Conservation (phyloP, 2,329 filamentous ascomycete species). For the Pyrenophora tritici-repentis region DNA sequence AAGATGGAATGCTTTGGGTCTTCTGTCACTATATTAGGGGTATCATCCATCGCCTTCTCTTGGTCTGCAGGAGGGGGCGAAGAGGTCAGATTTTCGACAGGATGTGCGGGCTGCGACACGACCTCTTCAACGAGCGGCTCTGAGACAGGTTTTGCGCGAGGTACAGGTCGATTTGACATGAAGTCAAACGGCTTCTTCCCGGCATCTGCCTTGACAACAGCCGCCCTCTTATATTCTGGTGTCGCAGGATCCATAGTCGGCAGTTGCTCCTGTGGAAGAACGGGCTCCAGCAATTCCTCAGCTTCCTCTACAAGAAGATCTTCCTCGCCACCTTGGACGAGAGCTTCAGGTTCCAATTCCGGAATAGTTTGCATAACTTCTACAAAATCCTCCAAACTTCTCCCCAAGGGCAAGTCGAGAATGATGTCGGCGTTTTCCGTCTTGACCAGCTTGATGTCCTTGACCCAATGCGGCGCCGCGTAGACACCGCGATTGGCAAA, state of each 20-base stretch:
- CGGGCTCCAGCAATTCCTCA: slow-evolving; percentile 18
- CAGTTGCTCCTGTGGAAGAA: slow-evolving; percentile 13
- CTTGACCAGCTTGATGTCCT: slow-evolving; percentile 33
- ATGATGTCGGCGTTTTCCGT: slow-evolving; percentile 25
- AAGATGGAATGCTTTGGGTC: slow-evolving; percentile 18
- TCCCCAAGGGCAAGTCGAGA: slow-evolving; percentile 28
- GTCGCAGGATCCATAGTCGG: slow-evolving; percentile 37
- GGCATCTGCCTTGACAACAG: slow-evolving; percentile 34
- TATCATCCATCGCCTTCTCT: slow-evolving; percentile 3
- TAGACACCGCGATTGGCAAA: slow-evolving; percentile 37
- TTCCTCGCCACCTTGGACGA: slow-evolving; percentile 23
- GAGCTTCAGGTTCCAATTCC: slow-evolving; percentile 15
- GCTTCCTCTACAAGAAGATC: slow-evolving; percentile 28
- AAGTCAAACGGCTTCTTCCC: slow-evolving; percentile 44
- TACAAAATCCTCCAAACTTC: slow-evolving; percentile 29
- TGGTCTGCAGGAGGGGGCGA: neutral
- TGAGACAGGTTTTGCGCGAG: slow-evolving; percentile 29
- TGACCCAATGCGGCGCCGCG: slow-evolving; percentile 33
- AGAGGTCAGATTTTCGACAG: too few relatives aligned
- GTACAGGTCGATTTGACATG: slow-evolving; percentile 44
- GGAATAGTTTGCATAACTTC: slow-evolving; percentile 29
- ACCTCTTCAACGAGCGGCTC: slow-evolving; percentile 29
- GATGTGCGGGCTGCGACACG: neutral
- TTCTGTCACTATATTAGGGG: slow-evolving; percentile 2
- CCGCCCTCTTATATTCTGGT: slow-evolving; percentile 30